Evolutionary conservation across 2,329 filamentous ascomycete genomes (phyloP), one percentile per base, ranked within the genome.

Genomic region (Penicillium expansum): DNA sequence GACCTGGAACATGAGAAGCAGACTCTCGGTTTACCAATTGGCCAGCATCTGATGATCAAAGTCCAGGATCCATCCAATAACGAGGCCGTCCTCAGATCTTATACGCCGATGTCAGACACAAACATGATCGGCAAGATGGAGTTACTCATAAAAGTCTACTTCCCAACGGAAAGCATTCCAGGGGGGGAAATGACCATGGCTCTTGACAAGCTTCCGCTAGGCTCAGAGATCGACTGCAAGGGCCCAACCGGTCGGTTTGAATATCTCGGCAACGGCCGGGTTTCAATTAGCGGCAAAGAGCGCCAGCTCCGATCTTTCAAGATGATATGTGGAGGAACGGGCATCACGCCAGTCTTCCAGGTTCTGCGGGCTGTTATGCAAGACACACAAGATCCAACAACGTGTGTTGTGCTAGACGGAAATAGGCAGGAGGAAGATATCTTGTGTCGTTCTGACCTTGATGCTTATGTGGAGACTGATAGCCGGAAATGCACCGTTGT

Each of bases 311-410:
- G 81, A 51, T 82, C 82, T 13, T 91, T 96, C 72, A 79, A 89
- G 69, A 96, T 96, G 91, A 86, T 96, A 32, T 94, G 90, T 65
- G 92, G 83, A 14, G 92, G 92, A 6, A 90, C 85, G n/a, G 92
- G 92, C 0, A 89, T 97, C 67, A 96, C 92, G n/a, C 92, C 92
- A 0, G 90, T 96, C 61, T 94, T 87, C 70, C 90, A 94, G 68
- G 89, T 96, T 3, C 78, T 95, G 51, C 80, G 90, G 7, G 88
- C 90, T 0, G 83, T 95, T 0, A 82, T 92, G 71, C 79, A 82
- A 44, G 85, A 93, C 60, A 64, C 70, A 1, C 70, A 78, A 0
- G 90, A 93, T 67, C 63, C 72, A 9, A 94, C 90, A 0, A 76
- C 72, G 2, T 96, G 91, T 67, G 75, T 88, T 1, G 80, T 97